phyloP scores from a whole-genome alignment of 2,329 filamentous ascomycete species.

The Phialophora macrospora region DNA sequence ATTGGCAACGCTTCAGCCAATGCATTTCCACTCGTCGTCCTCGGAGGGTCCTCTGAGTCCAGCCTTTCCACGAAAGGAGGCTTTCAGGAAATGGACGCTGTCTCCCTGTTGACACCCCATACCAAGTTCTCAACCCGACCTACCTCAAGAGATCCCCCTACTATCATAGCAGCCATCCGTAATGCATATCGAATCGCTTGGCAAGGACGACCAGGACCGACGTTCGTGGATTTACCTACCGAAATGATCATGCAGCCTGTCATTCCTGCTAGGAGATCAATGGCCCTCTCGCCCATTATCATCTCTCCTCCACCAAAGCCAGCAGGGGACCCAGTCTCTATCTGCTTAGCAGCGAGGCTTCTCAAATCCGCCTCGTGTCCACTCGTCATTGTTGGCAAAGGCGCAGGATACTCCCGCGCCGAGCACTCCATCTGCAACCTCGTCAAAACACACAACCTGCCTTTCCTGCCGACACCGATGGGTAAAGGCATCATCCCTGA shows the following conservation, averaged over 20 bases:
- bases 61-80: conserved; percentile 58
- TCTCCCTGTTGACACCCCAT: conserved; percentile 59
- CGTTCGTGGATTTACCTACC: conserved; percentile 61
- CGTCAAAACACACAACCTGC: conserved; percentile 55
- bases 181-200: conserved; percentile 59
- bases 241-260: conserved; percentile 57
- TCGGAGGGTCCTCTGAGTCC: conserved; percentile 61
- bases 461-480: conserved; percentile 64
- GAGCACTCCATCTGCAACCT: conserved; percentile 54
- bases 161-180: conserved; percentile 49
- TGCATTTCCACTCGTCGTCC: conserved; percentile 59
- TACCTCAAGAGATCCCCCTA: conserved; percentile 53
- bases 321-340: conserved; percentile 52
- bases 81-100: conserved; percentile 63
- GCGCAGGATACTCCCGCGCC: conserved; percentile 59
- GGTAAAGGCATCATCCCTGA: conserved; percentile 63
- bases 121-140: conserved; percentile 58
- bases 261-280: conserved; percentile 21
- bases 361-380: conserved; percentile 57
- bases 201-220: conserved; percentile 60
- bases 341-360: conserved; percentile 51
- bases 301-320: conserved; percentile 47
- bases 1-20: conserved; percentile 60
- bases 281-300: conserved; percentile 19
- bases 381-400: conserved; percentile 61